Conservation (phyloP, 1,284 basidiomycete species). For the Tilletiopsis washingtonensis region DNA sequence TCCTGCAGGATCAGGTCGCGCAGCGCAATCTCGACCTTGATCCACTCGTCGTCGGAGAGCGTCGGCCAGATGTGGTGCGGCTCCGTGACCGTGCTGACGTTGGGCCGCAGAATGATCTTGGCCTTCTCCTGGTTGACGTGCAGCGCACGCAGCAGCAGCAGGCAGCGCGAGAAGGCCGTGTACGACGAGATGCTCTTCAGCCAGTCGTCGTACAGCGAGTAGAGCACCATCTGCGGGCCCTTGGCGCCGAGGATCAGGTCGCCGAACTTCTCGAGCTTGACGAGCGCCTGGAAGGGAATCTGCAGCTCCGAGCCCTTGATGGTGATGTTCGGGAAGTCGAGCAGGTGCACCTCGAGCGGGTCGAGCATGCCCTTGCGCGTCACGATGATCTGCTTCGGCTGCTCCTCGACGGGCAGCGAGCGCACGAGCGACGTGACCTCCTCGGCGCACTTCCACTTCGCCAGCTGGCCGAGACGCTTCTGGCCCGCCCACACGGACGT, state of each 20-base stretch:
- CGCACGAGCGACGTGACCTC: conserved; percentile 97
- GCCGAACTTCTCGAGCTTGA: conserved; percentile 99
- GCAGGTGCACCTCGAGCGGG: conserved; percentile 85
- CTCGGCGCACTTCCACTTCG: conserved; percentile 99
- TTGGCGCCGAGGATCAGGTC: conserved; percentile 93
- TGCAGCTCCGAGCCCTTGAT: conserved; percentile 99
- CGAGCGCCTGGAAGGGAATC: conserved; percentile 96
- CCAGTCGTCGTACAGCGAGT: conserved; percentile 99
- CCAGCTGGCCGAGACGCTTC: conserved; percentile 97
- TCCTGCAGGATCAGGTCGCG: conserved; percentile 58
- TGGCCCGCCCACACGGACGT: conserved; percentile 99
- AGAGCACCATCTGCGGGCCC: conserved; percentile 98
- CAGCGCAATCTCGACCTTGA: conserved; percentile 96
- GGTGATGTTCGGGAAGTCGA: conserved; percentile 98
- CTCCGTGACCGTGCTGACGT: conserved; percentile 72
- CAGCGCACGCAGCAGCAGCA: conserved; percentile 85
- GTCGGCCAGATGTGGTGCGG: conserved; percentile 97
- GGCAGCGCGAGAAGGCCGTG: conserved; percentile 95
- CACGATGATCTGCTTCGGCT: conserved; percentile 98
- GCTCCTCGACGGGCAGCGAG: conserved; percentile 95
- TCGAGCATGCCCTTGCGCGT: conserved; percentile 97
- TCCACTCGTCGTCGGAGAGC: conserved; percentile 92
- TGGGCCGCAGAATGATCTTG: conserved; percentile 57
- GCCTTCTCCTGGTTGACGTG: conserved; percentile 99
- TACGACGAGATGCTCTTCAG: conserved; percentile 97